Conservation (phyloP, 768 basidiomycete species). For the Boletus reticuloceps region DNA sequence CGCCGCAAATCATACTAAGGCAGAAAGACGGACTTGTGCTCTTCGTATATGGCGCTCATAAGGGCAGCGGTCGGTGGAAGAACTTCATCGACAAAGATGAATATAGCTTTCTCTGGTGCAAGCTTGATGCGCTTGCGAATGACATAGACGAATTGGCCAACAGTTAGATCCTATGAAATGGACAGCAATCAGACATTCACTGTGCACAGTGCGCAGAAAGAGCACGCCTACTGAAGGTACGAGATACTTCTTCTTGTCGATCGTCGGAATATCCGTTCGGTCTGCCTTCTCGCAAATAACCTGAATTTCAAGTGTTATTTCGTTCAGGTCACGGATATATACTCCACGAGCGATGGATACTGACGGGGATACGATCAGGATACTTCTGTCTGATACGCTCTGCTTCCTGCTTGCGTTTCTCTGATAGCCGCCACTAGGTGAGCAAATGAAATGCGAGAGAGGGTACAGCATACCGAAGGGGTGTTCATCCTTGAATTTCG, state of each 20-base stretch:
- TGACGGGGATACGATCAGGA: conserved; percentile 93
- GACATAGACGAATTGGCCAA: conserved; percentile 99
- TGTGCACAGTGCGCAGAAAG: background rate
- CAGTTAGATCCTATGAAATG: conserved; percentile 77
- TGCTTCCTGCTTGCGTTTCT: conserved; percentile 99
- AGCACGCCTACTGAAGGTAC: conserved; percentile 80
- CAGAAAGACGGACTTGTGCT: conserved; percentile 82
- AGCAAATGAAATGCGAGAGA: conserved; percentile 34
- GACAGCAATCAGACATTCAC: conserved; percentile 27
- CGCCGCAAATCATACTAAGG: background rate
- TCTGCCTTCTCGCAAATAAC: conserved; percentile 99
- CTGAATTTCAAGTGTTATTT: conserved; percentile 39
- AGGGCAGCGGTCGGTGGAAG: conserved; percentile 96
- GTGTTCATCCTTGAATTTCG: conserved; percentile 99
- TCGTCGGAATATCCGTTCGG: conserved; percentile 96
- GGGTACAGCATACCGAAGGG: conserved; percentile 71
- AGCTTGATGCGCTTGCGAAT: conserved; percentile 99
- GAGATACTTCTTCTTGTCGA: conserved; percentile 99
- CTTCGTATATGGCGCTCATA: conserved; percentile 99
- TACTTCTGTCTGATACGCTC: conserved; percentile 99
- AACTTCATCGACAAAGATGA: conserved; percentile 99
- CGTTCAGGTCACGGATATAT: conserved; percentile 7
- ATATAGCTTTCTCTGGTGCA: conserved; percentile 99
- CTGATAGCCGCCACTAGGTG: conserved; percentile 40
- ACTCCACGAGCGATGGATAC: conserved; percentile 26